A percentile compares a stretch with the other conserved stretches of the same genome.
phyloP scores from a whole-genome alignment of 169 alveolate species.

The Amoebophrya sp. region DNA sequence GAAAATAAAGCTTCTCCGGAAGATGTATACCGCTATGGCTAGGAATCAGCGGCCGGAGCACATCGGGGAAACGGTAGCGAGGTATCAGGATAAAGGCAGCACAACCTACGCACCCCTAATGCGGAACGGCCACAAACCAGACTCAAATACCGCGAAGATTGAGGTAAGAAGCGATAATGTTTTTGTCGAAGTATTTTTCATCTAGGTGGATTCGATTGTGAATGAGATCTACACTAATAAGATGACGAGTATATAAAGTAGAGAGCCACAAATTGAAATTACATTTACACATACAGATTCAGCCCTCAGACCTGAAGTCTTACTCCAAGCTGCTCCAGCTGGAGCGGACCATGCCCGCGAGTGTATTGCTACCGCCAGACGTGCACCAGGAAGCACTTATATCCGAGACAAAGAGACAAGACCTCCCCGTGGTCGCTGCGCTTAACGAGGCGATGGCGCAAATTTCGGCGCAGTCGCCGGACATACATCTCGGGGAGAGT shows the following conservation, averaged over 20 bases:
- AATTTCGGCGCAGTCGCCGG: too few species aligned
- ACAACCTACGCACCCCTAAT: constrained; percentile 53
- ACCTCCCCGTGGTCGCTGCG: neutral
- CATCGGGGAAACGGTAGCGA: constrained; percentile 54
- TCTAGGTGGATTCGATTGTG: too few species aligned
- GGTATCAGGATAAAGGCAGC: constrained; percentile 62
- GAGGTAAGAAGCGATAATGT: constrained; percentile 37
- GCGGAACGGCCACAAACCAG: constrained; percentile 55
- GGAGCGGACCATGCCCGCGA: neutral
- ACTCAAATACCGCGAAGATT: constrained; percentile 52
- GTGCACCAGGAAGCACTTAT: neutral
- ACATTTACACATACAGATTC: neutral
- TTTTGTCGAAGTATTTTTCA: too few species aligned
- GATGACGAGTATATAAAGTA: too few species aligned
- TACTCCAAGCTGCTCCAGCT: neutral
- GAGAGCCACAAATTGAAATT: too few species aligned
- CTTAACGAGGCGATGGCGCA: neutral
- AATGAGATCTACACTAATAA: too few species aligned
- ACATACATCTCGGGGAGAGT: too few species aligned
- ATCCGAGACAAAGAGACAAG: neutral
- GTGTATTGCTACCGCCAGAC: neutral
- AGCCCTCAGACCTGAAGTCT: neutral
- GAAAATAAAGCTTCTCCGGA: neutral
- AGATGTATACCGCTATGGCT: neutral
- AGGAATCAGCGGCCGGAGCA: neutral